These are phyloP conservation scores for Oleoguttula mirabilis DNA, from an alignment of 495 filamentous ascomycete genomes.

Conservation along the genomic window DNA sequence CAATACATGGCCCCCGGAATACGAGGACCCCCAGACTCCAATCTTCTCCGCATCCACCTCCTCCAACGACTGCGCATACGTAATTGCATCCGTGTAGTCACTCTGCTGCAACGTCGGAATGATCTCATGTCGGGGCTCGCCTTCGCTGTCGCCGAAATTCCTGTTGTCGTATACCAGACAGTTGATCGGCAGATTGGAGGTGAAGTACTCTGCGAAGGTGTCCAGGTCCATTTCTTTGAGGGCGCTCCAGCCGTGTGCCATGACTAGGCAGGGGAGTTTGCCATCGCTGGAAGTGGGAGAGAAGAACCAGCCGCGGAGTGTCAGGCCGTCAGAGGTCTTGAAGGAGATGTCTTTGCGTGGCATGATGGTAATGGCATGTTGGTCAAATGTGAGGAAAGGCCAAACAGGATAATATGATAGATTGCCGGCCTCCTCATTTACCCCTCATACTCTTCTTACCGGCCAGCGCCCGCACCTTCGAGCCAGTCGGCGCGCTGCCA, in stretches of 20 bases:
- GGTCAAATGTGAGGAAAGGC: no score
- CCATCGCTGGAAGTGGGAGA: conserved; percentile 2
- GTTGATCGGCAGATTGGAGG: conserved; percentile 18
- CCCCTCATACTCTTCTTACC: no score
- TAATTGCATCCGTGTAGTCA: conserved; percentile 29
- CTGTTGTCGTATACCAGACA: conserved; percentile 31
- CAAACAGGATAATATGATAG: no score
- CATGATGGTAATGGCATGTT: conserved; percentile 18
- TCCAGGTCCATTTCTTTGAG: conserved; percentile 26
- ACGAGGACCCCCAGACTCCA: conserved; percentile 28
- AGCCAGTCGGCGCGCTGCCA: no score
- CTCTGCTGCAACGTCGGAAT: conserved; percentile 24
- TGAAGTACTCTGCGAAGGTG: conserved; percentile 24
- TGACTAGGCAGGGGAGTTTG: conserved; percentile 25
- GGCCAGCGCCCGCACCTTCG: no score
- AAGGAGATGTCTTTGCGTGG: conserved; percentile 21
- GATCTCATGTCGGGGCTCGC: conserved; percentile 26
- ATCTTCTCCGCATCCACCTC: conserved; percentile 26
- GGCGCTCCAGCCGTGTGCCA: conserved; percentile 25
- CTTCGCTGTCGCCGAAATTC: conserved; percentile 30
- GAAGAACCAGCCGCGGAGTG: conserved; percentile 20
- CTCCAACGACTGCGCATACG: conserved; percentile 20
- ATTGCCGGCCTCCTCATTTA: no score
- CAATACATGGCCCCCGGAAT: conserved; percentile 27
- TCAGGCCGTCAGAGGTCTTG: conserved; percentile 18